phyloP scores from a whole-genome alignment of 108 stramenopile genomes.

The Fistulifera pelliculosa region DNA sequence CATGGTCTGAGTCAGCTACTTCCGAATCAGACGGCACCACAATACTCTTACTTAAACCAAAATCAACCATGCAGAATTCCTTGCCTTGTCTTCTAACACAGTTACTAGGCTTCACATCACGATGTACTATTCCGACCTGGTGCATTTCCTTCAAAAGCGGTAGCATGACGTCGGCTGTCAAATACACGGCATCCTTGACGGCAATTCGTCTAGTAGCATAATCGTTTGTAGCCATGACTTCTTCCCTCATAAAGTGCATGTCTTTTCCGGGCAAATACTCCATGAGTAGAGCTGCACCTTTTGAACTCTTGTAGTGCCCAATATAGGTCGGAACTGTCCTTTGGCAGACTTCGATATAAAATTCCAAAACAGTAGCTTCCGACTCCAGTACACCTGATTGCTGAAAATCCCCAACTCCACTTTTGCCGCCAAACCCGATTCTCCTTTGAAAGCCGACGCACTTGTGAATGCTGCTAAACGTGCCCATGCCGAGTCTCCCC shows the following conservation, averaged over 20 bases:
- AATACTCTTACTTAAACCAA: slow-evolving; percentile 76
- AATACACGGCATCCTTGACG: slow-evolving; percentile 65
- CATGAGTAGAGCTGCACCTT: slow-evolving; percentile 68
- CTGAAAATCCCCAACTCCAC: slow-evolving; percentile 60
- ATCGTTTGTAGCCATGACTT: slow-evolving; percentile 8
- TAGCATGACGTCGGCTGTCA: slow-evolving; percentile 68
- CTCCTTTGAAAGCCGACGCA: slow-evolving; percentile 55
- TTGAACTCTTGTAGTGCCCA: slow-evolving; percentile 41
- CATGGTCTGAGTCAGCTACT: slow-evolving; percentile 41
- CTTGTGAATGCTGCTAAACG: slow-evolving; percentile 82
- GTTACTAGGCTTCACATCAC: slow-evolving; percentile 80
- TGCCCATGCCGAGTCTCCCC: slow-evolving; percentile 70
- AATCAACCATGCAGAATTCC: slow-evolving; percentile 66
- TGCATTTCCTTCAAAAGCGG: slow-evolving; percentile 73
- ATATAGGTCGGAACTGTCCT: slow-evolving; percentile 64
- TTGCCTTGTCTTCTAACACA: slow-evolving; percentile 38
- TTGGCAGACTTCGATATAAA: slow-evolving; percentile 38
- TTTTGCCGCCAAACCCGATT: slow-evolving; percentile 65
- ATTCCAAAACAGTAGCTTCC: slow-evolving; percentile 65
- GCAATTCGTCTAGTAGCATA: slow-evolving; percentile 30
- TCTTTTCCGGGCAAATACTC: slow-evolving; percentile 77
- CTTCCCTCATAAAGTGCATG: slow-evolving; percentile 70
- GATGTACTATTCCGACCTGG: slow-evolving; percentile 66
- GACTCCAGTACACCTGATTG: slow-evolving; percentile 78
- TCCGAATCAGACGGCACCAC: slow-evolving; percentile 62